phyloP scores from a whole-genome alignment of 352 stramenopile genomes.

The Phytophthora brassicae region DNA sequence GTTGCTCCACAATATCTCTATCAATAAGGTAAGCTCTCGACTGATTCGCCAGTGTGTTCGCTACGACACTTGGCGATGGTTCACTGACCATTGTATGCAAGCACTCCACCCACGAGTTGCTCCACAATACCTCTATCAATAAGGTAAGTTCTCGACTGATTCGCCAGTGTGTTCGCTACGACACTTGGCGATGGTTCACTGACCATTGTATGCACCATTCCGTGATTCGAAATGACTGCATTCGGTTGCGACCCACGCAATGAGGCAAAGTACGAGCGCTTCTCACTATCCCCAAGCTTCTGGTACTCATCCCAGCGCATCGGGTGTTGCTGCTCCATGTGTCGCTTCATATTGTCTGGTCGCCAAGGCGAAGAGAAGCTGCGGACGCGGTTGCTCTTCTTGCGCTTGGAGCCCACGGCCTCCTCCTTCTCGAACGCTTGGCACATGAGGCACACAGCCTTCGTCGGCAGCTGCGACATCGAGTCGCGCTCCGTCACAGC shows the following conservation, averaged over 20 bases:
- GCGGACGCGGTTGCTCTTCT: constrained; percentile 31
- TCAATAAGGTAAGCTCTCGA: constrained; percentile 25
- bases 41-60: constrained; percentile 12
- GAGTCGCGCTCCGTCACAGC: constrained; percentile 25
- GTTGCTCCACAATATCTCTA: constrained; percentile 27
- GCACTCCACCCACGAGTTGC: constrained; percentile 22
- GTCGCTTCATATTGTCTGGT: constrained; percentile 39
- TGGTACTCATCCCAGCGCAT: constrained; percentile 31
- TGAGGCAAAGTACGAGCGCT: constrained; percentile 20
- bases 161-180: constrained; percentile 9
- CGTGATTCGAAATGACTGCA: neutral
- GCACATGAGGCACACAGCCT: constrained; percentile 32
- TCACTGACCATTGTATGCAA: no score
- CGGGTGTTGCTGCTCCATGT: constrained; percentile 38
- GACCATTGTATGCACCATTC: constrained; percentile 13
- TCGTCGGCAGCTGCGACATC: constrained; percentile 18
- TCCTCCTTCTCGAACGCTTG: constrained; percentile 33
- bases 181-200: constrained; percentile 15
- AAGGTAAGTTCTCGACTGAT: constrained; percentile 19
- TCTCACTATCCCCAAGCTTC: constrained; percentile 24
- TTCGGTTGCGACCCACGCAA: constrained; percentile 1
- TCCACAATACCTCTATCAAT: constrained; percentile 31
- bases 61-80: constrained; percentile 11
- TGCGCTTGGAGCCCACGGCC: constrained; percentile 33
- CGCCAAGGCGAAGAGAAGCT: constrained; percentile 35